Base-by-base conservation (phyloP, 371 early-diverging fungal genomes). In the Saksenaea vasiformis region DNA sequence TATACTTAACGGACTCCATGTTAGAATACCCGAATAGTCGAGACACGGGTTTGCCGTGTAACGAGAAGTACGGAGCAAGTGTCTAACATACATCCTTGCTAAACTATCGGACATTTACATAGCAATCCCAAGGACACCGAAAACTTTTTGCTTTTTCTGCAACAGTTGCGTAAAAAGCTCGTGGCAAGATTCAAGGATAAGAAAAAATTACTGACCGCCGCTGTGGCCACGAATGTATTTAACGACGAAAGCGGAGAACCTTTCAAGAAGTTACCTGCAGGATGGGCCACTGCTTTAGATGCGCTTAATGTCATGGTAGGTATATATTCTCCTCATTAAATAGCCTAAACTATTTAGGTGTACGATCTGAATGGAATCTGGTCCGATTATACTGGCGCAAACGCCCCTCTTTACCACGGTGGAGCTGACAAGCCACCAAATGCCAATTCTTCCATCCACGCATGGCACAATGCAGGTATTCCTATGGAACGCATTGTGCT, bases 391-490 rank as follows among this genome's bases (percentile, higher is more conserved):
- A 64, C 75, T 0, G 87, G 88, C 0, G 79, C 90, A 56, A 90
- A 87, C 62, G 85, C 90, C 5, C 91, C 91, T 4, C 71, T 93
- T 43, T 65, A 80, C 19, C 65, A 58, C 26, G 43, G 53, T 22
- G 61, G 37, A 9, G 65, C 66, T n/a, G 56, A 47, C 22, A 62
- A 59, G 8, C 54, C 58, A 8, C 47, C 64, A 17, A 77, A 65
- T 19, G 75, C 47, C 10, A 70, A 67, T 11, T 43, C 66, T 11
- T 69, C 78, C 2, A 71, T 82, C 19, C 72, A 73, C 26, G 72
- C 66, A 1, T 88, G 87, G 89, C 66, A 70, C 15, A 56, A 72
- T 10, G 87, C 89, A 1, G 89, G 89, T 4, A 78, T 87, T 65
- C 85, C 86, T 24, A 53, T 70, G 7, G 66, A 82, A 1, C 78